phyloP scores from a whole-genome alignment of 2,329 filamentous ascomycete genomes.

The Penicillium sp. region DNA sequence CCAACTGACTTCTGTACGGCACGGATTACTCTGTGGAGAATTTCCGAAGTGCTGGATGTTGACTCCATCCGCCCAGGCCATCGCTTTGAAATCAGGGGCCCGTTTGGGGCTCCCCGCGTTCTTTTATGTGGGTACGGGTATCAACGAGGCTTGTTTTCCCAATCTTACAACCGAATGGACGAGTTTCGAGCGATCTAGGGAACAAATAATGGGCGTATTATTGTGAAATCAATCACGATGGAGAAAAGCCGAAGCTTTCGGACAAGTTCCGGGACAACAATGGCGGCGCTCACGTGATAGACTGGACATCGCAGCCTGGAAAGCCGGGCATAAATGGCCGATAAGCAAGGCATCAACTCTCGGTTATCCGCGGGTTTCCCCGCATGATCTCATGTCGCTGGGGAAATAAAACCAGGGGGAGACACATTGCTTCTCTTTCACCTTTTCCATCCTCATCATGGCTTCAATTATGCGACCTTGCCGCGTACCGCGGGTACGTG shows the following conservation, averaged over 20 bases:
- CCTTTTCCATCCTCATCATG: conserved; percentile 14
- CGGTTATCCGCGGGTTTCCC: conserved; percentile 37
- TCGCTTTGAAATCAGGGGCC: neutral
- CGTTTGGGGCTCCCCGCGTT: neutral
- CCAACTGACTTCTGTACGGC: neutral
- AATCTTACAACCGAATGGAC: neutral
- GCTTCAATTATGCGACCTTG: conserved; percentile 18
- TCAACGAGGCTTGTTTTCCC: neutral
- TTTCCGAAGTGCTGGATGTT: neutral
- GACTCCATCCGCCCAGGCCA: neutral
- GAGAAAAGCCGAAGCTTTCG: neutral
- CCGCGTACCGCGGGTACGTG: conserved; percentile 21
- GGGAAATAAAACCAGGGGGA: conserved; percentile 19
- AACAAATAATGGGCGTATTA: neutral
- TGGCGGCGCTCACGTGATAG: neutral
- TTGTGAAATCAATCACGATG: neutral
- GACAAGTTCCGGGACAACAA: neutral
- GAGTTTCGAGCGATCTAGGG: neutral
- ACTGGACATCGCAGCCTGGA: neutral
- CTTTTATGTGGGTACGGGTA: neutral
- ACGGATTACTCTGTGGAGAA: too few relatives aligned
- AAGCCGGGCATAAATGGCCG: neutral
- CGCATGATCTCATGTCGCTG: conserved; percentile 19
- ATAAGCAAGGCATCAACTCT: conserved; percentile 18
- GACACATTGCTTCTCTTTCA: neutral